phyloP scores from a whole-genome alignment of 768 basidiomycete species.

The Termitomyces heimii region DNA sequence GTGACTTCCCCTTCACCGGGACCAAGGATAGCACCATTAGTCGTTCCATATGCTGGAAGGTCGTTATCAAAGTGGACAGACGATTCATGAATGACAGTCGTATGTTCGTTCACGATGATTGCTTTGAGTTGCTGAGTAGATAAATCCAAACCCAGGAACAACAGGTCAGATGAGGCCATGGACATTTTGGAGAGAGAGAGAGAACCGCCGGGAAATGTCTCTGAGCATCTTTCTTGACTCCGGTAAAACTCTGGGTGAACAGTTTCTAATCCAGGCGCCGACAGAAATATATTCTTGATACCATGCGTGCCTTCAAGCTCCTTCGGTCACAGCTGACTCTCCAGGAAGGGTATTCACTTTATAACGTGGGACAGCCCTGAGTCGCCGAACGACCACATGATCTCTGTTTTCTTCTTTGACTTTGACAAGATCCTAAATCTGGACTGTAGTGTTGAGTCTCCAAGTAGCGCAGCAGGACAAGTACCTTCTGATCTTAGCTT shows the following conservation, averaged over 20 bases:
- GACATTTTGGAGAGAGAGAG: slow-evolving; percentile 7
- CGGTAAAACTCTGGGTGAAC: slow-evolving; percentile 1
- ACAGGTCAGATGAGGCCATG: slow-evolving; percentile 9
- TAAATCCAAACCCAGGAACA: slow-evolving; percentile 80
- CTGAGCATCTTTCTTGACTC: not conserved
- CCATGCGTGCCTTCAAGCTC: not conserved
- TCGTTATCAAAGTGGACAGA: slow-evolving; percentile 80
- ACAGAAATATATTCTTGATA: not conserved
- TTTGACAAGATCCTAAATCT: not conserved
- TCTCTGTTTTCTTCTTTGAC: not conserved
- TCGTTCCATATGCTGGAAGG: slow-evolving; percentile 61
- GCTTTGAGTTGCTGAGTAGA: slow-evolving; percentile 86
- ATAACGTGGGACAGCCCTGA: no score
- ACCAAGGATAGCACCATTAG: slow-evolving; percentile 59
- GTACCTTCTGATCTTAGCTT: not conserved
- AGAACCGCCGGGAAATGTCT: not conserved
- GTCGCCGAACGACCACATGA: not conserved
- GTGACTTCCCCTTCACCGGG: slow-evolving; percentile 69
- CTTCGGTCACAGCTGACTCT: not conserved
- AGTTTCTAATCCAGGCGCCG: slow-evolving; percentile 6
- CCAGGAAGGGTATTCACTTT: not conserved
- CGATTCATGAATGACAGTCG: slow-evolving; percentile 56
- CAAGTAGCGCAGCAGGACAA: not conserved
- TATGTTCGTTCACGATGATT: slow-evolving; percentile 54
- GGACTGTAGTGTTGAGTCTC: not conserved